Conservation (phyloP, 2,329 filamentous ascomycete genomes). For the Penicillium crustosum region DNA sequence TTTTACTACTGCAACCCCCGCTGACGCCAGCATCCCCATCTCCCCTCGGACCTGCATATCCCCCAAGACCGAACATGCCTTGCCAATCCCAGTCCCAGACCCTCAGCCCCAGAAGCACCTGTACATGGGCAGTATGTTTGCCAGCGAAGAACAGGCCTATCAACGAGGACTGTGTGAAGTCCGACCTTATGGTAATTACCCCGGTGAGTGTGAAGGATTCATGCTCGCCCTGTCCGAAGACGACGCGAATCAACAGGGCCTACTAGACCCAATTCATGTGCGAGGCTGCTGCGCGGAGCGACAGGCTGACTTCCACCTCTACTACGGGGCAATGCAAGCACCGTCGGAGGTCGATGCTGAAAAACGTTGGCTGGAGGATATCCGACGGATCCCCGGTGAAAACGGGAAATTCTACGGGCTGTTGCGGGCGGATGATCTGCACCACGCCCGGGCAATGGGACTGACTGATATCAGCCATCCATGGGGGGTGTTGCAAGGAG, state of each 20-base stretch:
- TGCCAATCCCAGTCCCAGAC: neutral
- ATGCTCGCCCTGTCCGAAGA: neutral
- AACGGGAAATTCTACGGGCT: neutral
- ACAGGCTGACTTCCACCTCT: neutral
- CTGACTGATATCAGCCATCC: neutral
- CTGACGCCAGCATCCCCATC: neutral
- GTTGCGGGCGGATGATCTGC: conserved; percentile 1
- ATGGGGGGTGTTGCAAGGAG: conserved; percentile 5
- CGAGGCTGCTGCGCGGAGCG: neutral
- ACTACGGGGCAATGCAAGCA: conserved; percentile 1
- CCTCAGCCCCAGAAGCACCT: neutral
- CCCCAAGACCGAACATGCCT: neutral
- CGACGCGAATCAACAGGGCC: neutral
- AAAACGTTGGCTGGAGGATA: conserved; percentile 1
- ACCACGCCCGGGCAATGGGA: neutral
- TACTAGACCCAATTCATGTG: neutral
- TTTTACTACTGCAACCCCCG: neutral
- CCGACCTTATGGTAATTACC: neutral
- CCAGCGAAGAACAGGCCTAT: neutral
- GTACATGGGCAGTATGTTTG: neutral
- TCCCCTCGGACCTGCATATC: neutral
- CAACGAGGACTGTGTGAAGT: neutral
- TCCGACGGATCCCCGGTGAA: neutral
- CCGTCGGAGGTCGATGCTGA: neutral
- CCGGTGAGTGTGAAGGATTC: conserved; percentile 1